Evolutionary conservation across 257 asterid genomes (phyloP).

Genomic region (Avicennia marina): DNA sequence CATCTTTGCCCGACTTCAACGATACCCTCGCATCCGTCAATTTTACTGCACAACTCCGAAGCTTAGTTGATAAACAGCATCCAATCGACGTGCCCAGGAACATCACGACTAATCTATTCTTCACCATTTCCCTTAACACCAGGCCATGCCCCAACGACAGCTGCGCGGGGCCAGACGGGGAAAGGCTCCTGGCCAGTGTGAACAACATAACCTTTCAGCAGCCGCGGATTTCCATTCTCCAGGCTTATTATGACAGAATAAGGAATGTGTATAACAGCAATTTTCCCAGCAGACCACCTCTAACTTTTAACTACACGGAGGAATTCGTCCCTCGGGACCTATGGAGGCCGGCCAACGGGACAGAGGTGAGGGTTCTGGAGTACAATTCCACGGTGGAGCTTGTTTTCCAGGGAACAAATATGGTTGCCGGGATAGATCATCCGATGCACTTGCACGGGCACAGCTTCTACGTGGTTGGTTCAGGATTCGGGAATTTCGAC

Average conservation of each 20-base stretch:
- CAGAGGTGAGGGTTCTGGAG: constrained; percentile 27
- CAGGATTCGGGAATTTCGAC: constrained; percentile 41
- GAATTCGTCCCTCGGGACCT: constrained; percentile 4
- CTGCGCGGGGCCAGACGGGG: constrained; percentile 42
- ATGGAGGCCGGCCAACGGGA: not conserved
- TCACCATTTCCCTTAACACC: constrained; percentile 41
- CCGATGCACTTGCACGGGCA: constrained; percentile 54
- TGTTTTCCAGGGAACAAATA: constrained; percentile 34
- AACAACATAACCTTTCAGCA: constrained; percentile 42
- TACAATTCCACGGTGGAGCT: constrained; percentile 36
- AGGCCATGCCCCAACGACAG: constrained; percentile 20
- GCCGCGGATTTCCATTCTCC: constrained; percentile 44
- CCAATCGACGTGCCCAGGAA: constrained; percentile 40
- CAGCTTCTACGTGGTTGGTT: constrained; percentile 44
- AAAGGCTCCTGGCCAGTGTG: constrained; percentile 44
- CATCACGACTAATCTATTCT: constrained; percentile 17
- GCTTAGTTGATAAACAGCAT: constrained; percentile 30
- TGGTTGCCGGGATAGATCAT: constrained; percentile 33
- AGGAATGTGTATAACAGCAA: constrained; percentile 31
- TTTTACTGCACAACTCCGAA: constrained; percentile 42
- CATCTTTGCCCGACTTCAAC: constrained; percentile 31
- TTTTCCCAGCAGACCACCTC: constrained; percentile 44
- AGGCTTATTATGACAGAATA: constrained; percentile 50
- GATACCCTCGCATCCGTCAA: constrained; percentile 32
- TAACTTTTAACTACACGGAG: constrained; percentile 27